These are phyloP conservation scores for Beauveria sp. DNA, from an alignment of 2,329 filamentous ascomycete species.

Conservation along the genomic window DNA sequence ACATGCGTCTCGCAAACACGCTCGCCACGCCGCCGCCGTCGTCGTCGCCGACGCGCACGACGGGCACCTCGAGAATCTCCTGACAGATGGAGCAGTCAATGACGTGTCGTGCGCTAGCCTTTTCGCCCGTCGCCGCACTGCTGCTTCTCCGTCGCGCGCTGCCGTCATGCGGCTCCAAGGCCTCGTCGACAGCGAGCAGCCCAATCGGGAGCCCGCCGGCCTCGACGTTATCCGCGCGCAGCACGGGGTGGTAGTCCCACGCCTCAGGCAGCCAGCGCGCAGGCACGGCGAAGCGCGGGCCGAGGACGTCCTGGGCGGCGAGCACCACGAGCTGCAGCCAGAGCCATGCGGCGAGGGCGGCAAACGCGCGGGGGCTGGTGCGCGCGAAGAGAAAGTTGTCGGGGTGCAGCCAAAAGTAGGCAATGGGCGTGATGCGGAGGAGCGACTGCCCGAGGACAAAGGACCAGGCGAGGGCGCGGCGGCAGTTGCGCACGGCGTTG, in stretches of 20 bases:
- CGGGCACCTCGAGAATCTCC: constrained; percentile 82
- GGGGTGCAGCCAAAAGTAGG: constrained; percentile 74
- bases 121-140: constrained; percentile 22
- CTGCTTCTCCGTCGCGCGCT: neutral
- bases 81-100: constrained; percentile 96
- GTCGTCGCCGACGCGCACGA: constrained; percentile 52
- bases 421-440: constrained; percentile 69
- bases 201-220: constrained; percentile 76
- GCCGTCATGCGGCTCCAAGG: neutral
- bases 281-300: constrained; percentile 79
- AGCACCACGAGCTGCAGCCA: constrained; percentile 79
- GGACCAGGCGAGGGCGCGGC: constrained; percentile 82
- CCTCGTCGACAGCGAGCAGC: constrained; percentile 30
- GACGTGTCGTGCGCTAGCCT: constrained; percentile 30
- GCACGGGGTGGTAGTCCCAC: constrained; percentile 91
- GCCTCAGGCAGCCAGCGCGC: constrained; percentile 61
- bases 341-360: constrained; percentile 61
- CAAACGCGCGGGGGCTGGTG: constrained; percentile 58
- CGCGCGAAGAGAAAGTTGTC: constrained; percentile 77
- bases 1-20: constrained; percentile 70
- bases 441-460: constrained; percentile 80
- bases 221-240: constrained; percentile 76
- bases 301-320: constrained; percentile 75
- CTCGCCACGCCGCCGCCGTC: constrained; percentile 51
- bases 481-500: constrained; percentile 85